Conservation (phyloP, 2,329 filamentous ascomycete genomes). For the Leptographium galeiforme region DNA sequence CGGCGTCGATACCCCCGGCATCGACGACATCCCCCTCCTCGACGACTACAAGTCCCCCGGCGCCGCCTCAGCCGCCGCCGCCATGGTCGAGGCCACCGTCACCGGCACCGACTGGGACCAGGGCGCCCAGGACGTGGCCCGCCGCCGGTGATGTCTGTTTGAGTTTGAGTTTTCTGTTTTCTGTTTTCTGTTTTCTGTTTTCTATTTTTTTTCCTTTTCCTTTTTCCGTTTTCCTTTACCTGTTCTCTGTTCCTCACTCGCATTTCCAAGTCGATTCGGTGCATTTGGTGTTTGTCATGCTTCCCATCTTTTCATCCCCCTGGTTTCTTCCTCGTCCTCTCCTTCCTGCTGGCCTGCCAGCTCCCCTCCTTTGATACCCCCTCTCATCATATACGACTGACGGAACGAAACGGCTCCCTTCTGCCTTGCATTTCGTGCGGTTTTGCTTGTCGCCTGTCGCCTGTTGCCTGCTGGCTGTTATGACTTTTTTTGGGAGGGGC, state of each 20-base stretch:
- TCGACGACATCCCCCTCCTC: conserved; percentile 46
- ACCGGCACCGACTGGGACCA: conserved; percentile 17
- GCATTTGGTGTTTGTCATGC: too few species aligned
- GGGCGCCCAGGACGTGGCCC: conserved; percentile 31
- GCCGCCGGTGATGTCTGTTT: conserved; percentile 21
- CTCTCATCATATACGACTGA: neutral
- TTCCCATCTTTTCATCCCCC: too few species aligned
- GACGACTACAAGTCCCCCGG: conserved; percentile 19
- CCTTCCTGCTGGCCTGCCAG: too few species aligned
- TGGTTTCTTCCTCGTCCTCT: neutral
- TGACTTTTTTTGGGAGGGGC: neutral
- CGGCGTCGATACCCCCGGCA: conserved; percentile 13
- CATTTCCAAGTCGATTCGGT: too few species aligned
- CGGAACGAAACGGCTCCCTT: neutral
- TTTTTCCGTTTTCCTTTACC: too few species aligned
- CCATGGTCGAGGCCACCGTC: conserved; percentile 7
- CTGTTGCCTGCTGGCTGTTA: too few species aligned
- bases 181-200: too few species aligned
- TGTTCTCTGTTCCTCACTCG: too few species aligned
- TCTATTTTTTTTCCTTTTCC: too few species aligned
- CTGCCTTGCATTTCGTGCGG: neutral
- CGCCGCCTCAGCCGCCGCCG: conserved; percentile 4
- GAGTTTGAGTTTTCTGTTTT: too few species aligned
- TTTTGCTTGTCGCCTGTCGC: neutral
- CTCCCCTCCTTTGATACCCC: neutral